A percentile compares a stretch with the other conserved stretches of the same genome.
phyloP scores from a whole-genome alignment of 768 basidiomycete species.

The Macrolepiota fuliginosa region DNA sequence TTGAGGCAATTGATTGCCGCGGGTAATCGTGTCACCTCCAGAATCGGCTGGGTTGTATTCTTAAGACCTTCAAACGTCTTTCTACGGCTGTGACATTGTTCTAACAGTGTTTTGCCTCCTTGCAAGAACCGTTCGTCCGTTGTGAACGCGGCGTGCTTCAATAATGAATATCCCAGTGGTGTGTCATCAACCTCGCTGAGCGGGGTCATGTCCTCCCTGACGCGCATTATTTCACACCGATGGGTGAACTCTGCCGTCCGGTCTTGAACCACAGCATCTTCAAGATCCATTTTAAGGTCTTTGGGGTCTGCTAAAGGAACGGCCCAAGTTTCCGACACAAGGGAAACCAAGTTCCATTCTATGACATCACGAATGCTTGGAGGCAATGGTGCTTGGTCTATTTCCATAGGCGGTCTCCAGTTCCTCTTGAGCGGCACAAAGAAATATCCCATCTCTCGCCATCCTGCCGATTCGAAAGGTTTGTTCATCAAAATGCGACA shows the following conservation, averaged over 20 bases:
- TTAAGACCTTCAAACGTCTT: constrained; percentile 62
- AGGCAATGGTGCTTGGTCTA: constrained; percentile 16
- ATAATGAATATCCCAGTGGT: constrained; percentile 40
- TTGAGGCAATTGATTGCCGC: constrained; percentile 55
- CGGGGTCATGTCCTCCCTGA: constrained; percentile 71
- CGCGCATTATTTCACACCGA: constrained; percentile 54
- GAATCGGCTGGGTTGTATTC: constrained; percentile 65
- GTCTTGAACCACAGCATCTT: constrained; percentile 74
- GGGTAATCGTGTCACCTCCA: constrained; percentile 61
- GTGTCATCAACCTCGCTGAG: constrained; percentile 67
- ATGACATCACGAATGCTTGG: constrained; percentile 45
- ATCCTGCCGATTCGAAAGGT: constrained; percentile 46
- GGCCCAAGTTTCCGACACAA: constrained; percentile 52
- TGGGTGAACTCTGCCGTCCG: constrained; percentile 74
- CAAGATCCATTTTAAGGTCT: constrained; percentile 41
- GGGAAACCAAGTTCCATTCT: constrained; percentile 60
- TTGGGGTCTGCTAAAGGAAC: constrained; percentile 41
- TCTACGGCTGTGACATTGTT: constrained; percentile 28
- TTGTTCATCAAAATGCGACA: constrained; percentile 68
- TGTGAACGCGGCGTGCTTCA: constrained; percentile 4
- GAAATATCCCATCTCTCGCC: constrained; percentile 60
- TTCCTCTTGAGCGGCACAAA: constrained; percentile 53
- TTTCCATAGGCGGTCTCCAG: constrained; percentile 32
- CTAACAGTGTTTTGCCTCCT: constrained; percentile 10
- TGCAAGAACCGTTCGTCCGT: constrained; percentile 1